phyloP scores from a whole-genome alignment of 2,329 filamentous ascomycete genomes.

The Chaetomium sp. region DNA sequence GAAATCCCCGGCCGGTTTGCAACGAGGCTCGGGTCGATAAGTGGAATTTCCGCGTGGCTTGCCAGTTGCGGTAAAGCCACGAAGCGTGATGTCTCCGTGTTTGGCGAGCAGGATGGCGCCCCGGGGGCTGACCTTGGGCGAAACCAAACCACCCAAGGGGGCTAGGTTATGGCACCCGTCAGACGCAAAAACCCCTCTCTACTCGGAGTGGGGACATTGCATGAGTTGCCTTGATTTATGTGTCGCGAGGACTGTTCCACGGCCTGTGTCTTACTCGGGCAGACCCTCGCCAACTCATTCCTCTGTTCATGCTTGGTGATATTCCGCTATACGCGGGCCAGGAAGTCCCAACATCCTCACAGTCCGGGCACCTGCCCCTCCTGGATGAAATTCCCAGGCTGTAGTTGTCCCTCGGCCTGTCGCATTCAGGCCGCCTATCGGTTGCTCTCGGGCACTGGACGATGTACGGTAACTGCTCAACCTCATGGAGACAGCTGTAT shows the following conservation, averaged over 20 bases:
- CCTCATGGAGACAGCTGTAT: constrained; percentile 12
- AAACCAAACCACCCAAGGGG: no score
- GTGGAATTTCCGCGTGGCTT: neutral
- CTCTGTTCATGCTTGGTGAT: neutral
- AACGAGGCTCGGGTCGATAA: neutral
- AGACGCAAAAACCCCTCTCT: neutral
- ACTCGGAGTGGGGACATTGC: no score
- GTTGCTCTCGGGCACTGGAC: neutral
- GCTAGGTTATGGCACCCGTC: neutral
- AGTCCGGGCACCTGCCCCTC: constrained; percentile 8
- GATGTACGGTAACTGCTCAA: constrained; percentile 11
- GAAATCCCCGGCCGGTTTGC: neutral
- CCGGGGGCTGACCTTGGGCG: neutral
- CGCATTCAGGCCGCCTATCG: neutral
- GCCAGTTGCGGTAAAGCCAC: neutral
- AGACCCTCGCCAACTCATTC: neutral
- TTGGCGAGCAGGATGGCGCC: neutral
- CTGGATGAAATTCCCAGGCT: constrained; percentile 8
- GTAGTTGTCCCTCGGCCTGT: neutral
- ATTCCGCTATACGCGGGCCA: neutral
- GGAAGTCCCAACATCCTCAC: neutral
- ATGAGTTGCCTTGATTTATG: neutral
- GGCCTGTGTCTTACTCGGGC: neutral
- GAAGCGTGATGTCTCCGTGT: neutral
- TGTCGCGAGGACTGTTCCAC: neutral